phyloP scores from a whole-genome alignment of 495 filamentous ascomycete species.

The Talaromyces proteolyticus region DNA sequence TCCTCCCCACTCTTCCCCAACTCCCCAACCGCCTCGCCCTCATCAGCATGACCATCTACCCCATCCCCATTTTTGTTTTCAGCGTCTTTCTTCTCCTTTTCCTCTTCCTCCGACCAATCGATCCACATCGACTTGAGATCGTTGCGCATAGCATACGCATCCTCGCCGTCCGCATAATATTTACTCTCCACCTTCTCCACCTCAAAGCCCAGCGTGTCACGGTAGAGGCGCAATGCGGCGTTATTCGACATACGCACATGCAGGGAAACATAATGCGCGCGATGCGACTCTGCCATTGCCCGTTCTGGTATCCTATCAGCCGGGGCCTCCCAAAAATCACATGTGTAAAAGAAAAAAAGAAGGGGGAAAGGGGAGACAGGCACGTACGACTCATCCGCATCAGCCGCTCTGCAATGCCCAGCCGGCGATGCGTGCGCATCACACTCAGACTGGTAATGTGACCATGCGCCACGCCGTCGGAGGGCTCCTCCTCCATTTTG shows the following conservation, averaged over 20 bases:
- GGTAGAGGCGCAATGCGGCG: constrained; percentile 86
- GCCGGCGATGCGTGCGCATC: constrained; percentile 87
- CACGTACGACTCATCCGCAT: constrained; percentile 92
- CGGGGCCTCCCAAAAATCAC: too few relatives aligned
- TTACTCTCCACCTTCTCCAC: constrained; percentile 85
- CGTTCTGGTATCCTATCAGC: too few relatives aligned
- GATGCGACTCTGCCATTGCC: constrained; percentile 93
- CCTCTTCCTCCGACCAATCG: constrained; percentile 35
- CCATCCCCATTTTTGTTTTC: constrained; percentile 18
- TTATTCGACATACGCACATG: constrained; percentile 93
- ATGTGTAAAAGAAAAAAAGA: neutral
- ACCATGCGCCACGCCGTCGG: constrained; percentile 86
- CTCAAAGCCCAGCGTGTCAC: constrained; percentile 87
- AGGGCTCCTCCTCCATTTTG: constrained; percentile 98
- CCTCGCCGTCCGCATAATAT: constrained; percentile 98
- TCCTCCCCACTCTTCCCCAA: constrained; percentile 41
- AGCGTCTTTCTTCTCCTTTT: constrained; percentile 17
- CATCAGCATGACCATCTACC: constrained; percentile 32
- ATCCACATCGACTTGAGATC: constrained; percentile 62
- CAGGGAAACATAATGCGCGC: constrained; percentile 85
- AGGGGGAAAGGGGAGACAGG: neutral
- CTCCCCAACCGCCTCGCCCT: constrained; percentile 50
- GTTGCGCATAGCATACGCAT: constrained; percentile 90
- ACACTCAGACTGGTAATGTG: constrained; percentile 95
- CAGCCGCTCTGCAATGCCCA: constrained; percentile 92